A percentile compares a stretch with the other conserved stretches of the same genome.
Evolutionary conservation across 352 stramenopile species (phyloP).

Genomic region (Globisporangium canariense): DNA sequence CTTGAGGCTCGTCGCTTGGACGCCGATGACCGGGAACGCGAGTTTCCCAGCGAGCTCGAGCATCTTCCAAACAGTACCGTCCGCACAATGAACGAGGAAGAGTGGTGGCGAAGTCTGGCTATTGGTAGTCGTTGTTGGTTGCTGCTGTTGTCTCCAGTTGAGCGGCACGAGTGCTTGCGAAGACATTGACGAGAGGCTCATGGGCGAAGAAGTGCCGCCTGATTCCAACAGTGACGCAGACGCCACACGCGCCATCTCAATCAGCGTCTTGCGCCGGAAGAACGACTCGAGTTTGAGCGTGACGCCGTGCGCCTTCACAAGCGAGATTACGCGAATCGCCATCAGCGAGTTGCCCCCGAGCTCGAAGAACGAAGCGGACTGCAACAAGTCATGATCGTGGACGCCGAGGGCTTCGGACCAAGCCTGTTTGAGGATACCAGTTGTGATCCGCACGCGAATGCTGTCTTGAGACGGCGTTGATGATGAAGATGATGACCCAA

Average conservation of each 20-base stretch:
- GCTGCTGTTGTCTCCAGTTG: constrained; percentile 27
- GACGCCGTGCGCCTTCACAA: constrained; percentile 47
- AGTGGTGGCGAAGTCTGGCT: constrained; percentile 11
- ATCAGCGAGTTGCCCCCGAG: constrained; percentile 62
- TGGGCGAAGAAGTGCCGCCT: neutral
- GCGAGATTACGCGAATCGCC: constrained; percentile 58
- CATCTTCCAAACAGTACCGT: constrained; percentile 59
- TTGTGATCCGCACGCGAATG: constrained; percentile 27
- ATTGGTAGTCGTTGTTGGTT: neutral
- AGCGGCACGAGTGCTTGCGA: constrained; percentile 24
- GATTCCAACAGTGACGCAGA: constrained; percentile 15
- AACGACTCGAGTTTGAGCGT: constrained; percentile 41
- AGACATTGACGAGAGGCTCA: constrained; percentile 10
- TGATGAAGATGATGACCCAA: neutral
- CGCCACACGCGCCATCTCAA: constrained; percentile 37
- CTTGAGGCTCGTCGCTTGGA: constrained; percentile 23
- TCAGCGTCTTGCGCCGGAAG: constrained; percentile 34
- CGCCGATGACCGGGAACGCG: constrained; percentile 31
- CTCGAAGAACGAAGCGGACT: constrained; percentile 55
- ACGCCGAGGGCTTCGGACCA: constrained; percentile 49
- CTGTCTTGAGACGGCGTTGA: neutral
- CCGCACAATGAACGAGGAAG: constrained; percentile 54
- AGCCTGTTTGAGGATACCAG: constrained; percentile 41
- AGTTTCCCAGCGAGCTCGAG: constrained; percentile 41
- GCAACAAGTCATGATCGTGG: constrained; percentile 23